Evolutionary conservation across 768 basidiomycete species (phyloP), one percentile per base, ranked within the genome.

Genomic region (Panaeolus papilionaceus): DNA sequence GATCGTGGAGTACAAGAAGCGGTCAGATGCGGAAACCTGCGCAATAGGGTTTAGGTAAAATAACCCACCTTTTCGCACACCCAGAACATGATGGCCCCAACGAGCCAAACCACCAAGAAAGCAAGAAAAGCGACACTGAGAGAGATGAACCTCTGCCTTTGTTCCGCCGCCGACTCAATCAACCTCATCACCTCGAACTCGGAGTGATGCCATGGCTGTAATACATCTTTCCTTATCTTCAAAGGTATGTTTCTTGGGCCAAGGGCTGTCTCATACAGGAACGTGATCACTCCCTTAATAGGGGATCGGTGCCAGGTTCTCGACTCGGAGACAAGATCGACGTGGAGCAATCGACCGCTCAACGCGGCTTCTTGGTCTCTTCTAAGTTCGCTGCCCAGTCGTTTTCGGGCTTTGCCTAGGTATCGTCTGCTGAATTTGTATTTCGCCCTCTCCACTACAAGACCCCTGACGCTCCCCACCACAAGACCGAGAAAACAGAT

Each of bases 121-220:
- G 75, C 72, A 6, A 78, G 69, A 44, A 76, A 66, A 1, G 79
- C 73, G 11, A 72, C 70, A 4, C 71, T 71, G 20, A 79, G 73
- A 1, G 75, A 68, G 0, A 73, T 66, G 65, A 80, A 80, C 61
- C 71, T 66, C 51, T 75, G 71, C 9, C 67, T 67, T 3, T 64
- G 67, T 39, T 73, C 71, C 0, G 77, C 74, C 7, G 70, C 65
- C 12, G 64, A 49, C 66, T 78, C 73, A 49, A 81, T 76, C 23
- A 68, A 65, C 28, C 79, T 69, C 83, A 84, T 84, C 18, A 78
- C 67, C 62, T 82, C 79, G 67, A 80, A 83, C 64, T 82, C 81
- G 8, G 76, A 70, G 23, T 73, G 75, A 37, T 75, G 74, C 78
- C 82, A 81, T 26, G 65, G 45, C 16, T 64, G 74, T 2, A 69